Evolutionary conservation across 2,329 filamentous ascomycete genomes (phyloP).

Genomic region (Alternaria dauci): DNA sequence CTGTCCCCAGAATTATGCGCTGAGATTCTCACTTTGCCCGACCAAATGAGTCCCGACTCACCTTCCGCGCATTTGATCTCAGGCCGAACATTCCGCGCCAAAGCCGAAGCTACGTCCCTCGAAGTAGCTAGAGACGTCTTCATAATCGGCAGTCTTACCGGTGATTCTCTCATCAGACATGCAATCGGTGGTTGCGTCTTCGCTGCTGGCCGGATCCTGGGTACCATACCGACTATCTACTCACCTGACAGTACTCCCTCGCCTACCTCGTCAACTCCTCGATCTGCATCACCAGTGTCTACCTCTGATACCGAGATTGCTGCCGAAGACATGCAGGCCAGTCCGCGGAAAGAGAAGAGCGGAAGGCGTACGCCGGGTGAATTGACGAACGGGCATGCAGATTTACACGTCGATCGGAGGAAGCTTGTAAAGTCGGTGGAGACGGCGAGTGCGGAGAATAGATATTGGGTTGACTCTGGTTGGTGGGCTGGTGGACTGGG

Average conservation of each 20-base stretch:
- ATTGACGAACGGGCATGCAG: conserved; percentile 49
- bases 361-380: conserved; percentile 30
- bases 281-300: conserved; percentile 32
- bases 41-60: not conserved
- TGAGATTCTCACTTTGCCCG: conserved; percentile 55
- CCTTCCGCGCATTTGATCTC: conserved; percentile 53
- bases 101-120: conserved; percentile 58
- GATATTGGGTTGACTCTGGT: conserved; percentile 43
- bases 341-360: conserved; percentile 14
- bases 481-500: conserved; percentile 50
- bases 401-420: conserved; percentile 50
- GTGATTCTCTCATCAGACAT: conserved; percentile 68
- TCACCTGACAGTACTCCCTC: conserved; percentile 20
- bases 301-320: conserved; percentile 25
- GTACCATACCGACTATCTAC: conserved; percentile 33
- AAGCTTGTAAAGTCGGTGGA: conserved; percentile 42
- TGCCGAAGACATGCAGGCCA: conserved; percentile 9
- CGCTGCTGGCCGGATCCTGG: conserved; percentile 61
- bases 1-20: conserved; percentile 56
- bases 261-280: conserved; percentile 26
- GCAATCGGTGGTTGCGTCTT: conserved; percentile 67
- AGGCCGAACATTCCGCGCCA: conserved; percentile 62
- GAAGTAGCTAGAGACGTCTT: conserved; percentile 64
- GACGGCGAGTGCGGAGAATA: conserved; percentile 40
- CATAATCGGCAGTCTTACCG: conserved; percentile 66